phyloP scores from a whole-genome alignment of 2,329 filamentous ascomycete genomes.

The Colletotrichum paranaense region DNA sequence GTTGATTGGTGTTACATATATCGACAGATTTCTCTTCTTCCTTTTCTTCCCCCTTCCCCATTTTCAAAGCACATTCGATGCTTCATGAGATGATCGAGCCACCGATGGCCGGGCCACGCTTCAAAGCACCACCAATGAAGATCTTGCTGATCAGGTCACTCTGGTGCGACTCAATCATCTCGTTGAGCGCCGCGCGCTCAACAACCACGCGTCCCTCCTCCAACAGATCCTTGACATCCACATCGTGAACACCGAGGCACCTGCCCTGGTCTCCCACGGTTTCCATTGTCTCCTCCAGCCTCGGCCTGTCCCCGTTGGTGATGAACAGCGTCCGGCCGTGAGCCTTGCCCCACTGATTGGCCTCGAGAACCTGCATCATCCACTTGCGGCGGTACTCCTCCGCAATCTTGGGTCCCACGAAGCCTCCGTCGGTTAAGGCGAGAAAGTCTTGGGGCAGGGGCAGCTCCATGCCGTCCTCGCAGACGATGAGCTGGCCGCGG shows the following conservation, averaged over 20 bases:
- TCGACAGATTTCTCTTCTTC: slow-evolving; percentile 7
- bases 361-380: slow-evolving; percentile 74
- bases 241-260: slow-evolving; percentile 77
- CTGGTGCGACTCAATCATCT: slow-evolving; percentile 79
- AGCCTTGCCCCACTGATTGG: slow-evolving; percentile 75
- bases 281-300: slow-evolving; percentile 75
- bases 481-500: slow-evolving; percentile 86
- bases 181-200: slow-evolving; percentile 82
- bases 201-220: slow-evolving; percentile 88
- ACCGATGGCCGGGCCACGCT: slow-evolving; percentile 48
- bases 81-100: slow-evolving; percentile 39
- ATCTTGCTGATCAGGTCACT: slow-evolving; percentile 69
- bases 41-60: neutral
- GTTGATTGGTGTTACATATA: slow-evolving; percentile 31
- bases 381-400: slow-evolving; percentile 71
- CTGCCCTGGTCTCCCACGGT: slow-evolving; percentile 74
- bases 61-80: neutral
- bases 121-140: slow-evolving; percentile 54
- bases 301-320: slow-evolving; percentile 69
- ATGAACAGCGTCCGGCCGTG: slow-evolving; percentile 82
- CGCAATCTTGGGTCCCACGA: slow-evolving; percentile 60
- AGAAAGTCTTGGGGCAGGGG: slow-evolving; percentile 62
- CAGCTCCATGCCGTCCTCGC: slow-evolving; percentile 82
- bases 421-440: slow-evolving; percentile 48
- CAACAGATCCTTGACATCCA: slow-evolving; percentile 95